Base-by-base conservation (phyloP, 1,284 basidiomycete species). In the Cryptococcus sp. region DNA sequence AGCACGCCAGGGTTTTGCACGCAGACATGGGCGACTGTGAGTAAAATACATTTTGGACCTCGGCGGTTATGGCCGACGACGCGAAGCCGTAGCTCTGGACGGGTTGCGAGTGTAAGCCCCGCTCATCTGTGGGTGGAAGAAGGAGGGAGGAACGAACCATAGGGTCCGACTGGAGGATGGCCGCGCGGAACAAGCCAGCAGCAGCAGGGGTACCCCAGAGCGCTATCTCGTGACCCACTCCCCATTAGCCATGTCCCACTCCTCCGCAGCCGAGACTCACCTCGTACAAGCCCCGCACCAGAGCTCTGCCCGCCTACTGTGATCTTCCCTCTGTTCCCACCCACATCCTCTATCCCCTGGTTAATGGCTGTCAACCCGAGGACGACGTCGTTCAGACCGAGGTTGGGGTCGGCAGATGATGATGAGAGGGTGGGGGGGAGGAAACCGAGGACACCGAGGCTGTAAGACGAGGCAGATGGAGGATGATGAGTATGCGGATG, bases 231-330 rank as follows among this genome's bases (percentile, higher is more conserved):
- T 9, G 28, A 9, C 28, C 4, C 8, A 28, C 44, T 40, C 23
- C 52, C n/a, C 4, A 23, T 50, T 16, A 38, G 49, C 49, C 9
- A 33, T 5, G 28, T 5, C n/a, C 23, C 7, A 39, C 7, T 5
- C 23, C 6, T 9, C 28, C 28, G 9, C 28, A 33, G 28, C 28
- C 24, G 6, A n/a, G 20, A 74, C 56, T 76, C 67, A 55, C 79
- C 74, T 56, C 91, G 82, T 63, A 95, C 83, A 80, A 94, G 82
- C 56, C 81, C 83, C 0, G 87, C 92, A 40, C 93, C 93, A 35
- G 85, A 84, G 68, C 89, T 91, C 74, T 96, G 91, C 5, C 93
- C 93, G 21, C 89, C 89, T 20, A 96, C 64, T 0, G 90, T 92
- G 64, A 96, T 82, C 62, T 82, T 83, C 4, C 80, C 79, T 16